Evolutionary conservation across 108 stramenopile species (phyloP), one percentile per base, ranked within the genome.

Genomic region (Asterionellopsis glacialis): DNA sequence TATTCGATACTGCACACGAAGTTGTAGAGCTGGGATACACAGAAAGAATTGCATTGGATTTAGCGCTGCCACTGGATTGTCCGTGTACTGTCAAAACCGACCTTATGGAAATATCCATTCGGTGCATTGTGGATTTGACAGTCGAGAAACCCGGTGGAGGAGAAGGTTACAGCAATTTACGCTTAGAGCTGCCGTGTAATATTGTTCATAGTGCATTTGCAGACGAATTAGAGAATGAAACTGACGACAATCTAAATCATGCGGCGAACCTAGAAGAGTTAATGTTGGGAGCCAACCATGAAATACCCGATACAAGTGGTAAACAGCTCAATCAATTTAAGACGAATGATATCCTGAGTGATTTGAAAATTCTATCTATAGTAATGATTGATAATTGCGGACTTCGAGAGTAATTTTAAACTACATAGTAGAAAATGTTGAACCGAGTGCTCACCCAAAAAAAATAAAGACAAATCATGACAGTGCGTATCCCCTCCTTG

Each of bases 1-100:
- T 74, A 7, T 80, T 80, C 54, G 76, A 75, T 70, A 72, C 83
- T 11, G 73, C 63, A 28, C 76, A 75, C 51, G 79, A 72, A 56
- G 57, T 16, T n/a, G 60, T 84, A 39, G 78, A 84, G 41, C 68
- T 75, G 11, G 78, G 77, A 40, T 48, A 56, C 12, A 75, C 75
- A 1, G 73, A 84, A 47, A 47, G 66, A 9, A 55, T 80, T 16
- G 59, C 61, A 16, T 62, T 72, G 54, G 59, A 50, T 16, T 51
- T 84, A 13, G 19, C 65, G 28, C 22, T 80, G 11, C 67, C 69
- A 12, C 42, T 68, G 12, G 61, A 69, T 64, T 58, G 79, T 13
- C 76, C 76, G 14, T 64, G 64, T 43, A 70, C 70, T 45, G 28
- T 84, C 2, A 22, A 60, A 1, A 80, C 83, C 9, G 76, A 78